Conservation (phyloP, 2,329 filamentous ascomycete species). For the Colletotrichum magnum region DNA sequence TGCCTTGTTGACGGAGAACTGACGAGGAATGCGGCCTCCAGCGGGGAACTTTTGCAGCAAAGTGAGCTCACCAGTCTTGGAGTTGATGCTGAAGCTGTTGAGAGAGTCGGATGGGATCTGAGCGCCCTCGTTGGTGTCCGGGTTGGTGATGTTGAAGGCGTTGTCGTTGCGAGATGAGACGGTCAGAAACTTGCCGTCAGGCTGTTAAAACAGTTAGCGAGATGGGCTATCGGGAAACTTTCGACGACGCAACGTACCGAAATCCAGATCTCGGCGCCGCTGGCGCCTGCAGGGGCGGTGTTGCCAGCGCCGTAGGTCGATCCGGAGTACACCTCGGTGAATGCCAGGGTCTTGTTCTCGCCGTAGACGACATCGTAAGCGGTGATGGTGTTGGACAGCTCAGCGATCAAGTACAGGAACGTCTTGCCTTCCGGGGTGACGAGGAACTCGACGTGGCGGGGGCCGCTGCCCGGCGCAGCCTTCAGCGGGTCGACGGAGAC, state of each 20-base stretch:
- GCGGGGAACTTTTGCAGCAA: slow-evolving; percentile 72
- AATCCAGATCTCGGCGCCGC: slow-evolving; percentile 69
- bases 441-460: slow-evolving; percentile 75
- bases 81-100: slow-evolving; percentile 71
- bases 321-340: slow-evolving; percentile 62
- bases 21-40: slow-evolving; percentile 76
- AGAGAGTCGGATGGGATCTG: slow-evolving; percentile 73
- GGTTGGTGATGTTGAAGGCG: slow-evolving; percentile 64
- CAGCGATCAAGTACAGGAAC: slow-evolving; percentile 73
- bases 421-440: slow-evolving; percentile 57
- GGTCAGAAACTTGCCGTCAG: slow-evolving; percentile 73
- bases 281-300: slow-evolving; percentile 56
- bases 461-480: slow-evolving; percentile 69
- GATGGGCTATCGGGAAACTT: background rate
- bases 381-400: slow-evolving; percentile 70
- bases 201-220: slow-evolving; percentile 53
- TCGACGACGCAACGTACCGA: slow-evolving; percentile 63
- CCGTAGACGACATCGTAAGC: slow-evolving; percentile 70
- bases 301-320: slow-evolving; percentile 62
- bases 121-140: slow-evolving; percentile 52
- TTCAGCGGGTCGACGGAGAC: slow-evolving; percentile 57
- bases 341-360: slow-evolving; percentile 55
- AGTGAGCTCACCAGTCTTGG: slow-evolving; percentile 66
- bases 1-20: slow-evolving; percentile 76
- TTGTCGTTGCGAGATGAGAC: slow-evolving; percentile 77